These are phyloP conservation scores for Candida buenavistaensis DNA, from an alignment of 1,139 yeast genomes.

Conservation along the genomic window DNA sequence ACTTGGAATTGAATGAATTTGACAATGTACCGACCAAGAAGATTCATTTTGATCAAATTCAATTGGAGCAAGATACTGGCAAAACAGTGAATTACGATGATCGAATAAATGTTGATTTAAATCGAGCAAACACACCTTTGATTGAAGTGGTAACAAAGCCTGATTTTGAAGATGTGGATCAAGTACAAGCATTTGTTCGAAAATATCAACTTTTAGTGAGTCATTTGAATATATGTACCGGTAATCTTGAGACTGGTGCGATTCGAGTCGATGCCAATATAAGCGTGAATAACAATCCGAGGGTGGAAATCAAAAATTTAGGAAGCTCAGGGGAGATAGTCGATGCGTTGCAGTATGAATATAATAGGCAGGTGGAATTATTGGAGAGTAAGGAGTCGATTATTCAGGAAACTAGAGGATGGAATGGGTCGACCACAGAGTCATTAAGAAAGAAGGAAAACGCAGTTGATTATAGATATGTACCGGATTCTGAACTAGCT, in stretches of 20 bases:
- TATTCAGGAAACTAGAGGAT: slow-evolving; percentile 80
- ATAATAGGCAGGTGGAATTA: slow-evolving; percentile 57
- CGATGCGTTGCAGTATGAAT: slow-evolving; percentile 77
- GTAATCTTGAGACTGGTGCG: slow-evolving; percentile 92
- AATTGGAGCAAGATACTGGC: slow-evolving; percentile 94
- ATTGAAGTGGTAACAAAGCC: slow-evolving; percentile 93
- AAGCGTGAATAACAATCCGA: slow-evolving; percentile 65
- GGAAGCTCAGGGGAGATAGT: slow-evolving; percentile 81
- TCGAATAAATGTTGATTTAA: slow-evolving; percentile 66
- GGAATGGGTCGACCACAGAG: slow-evolving; percentile 76
- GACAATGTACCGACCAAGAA: slow-evolving; percentile 54
- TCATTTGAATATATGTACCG: slow-evolving; percentile 73
- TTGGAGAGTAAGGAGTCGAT: slow-evolving; percentile 37
- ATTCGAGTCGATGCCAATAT: slow-evolving; percentile 93
- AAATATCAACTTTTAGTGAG: slow-evolving; percentile 75
- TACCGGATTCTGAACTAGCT: slow-evolving; percentile 92
- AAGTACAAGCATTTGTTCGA: slow-evolving; percentile 76
- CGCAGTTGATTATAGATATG: slow-evolving; percentile 83
- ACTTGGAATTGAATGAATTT: slow-evolving; percentile 44
- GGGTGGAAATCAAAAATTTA: slow-evolving; percentile 88
- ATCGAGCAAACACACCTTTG: slow-evolving; percentile 82
- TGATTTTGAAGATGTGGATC: slow-evolving; percentile 66
- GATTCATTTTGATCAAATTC: slow-evolving; percentile 70
- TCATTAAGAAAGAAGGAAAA: slow-evolving; percentile 75
- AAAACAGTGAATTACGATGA: slow-evolving; percentile 53